Base-by-base conservation (phyloP, 1,139 yeast genomes). In the Scheffersomyces quercinus region DNA sequence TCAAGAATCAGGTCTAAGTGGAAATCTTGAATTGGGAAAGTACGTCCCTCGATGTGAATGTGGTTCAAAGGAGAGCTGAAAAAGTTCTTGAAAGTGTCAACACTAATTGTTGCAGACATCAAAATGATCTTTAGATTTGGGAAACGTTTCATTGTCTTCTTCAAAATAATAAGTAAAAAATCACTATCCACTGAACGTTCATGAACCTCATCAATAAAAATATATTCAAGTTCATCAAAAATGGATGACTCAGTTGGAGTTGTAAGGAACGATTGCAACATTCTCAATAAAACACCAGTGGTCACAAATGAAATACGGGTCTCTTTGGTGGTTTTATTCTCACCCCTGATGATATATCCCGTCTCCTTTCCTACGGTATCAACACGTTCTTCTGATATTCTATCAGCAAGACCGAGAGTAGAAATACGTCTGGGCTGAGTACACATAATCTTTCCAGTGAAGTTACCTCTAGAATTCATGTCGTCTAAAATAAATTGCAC, bases 341-440 rank as follows among this genome's bases (percentile, higher is more conserved):
- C 97, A 46, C 98, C 98, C 64, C 97, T 77, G 38, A 93, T 91
- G 9, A 88, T 77, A 57, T 90, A 93, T 0, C 99, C 99, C 4
- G 88, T 85, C 59, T 90, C 95, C 24, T 70, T 67, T 9, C 98
- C 98, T 37, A 89, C 77, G 9, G 56, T 63, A 10, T 74, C 78
- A 13, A 79, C 73, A 49, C 98, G 78, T 60, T 93, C 98, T 11
- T 84, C 89, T 2, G 97, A 82, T 8, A 93, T 90, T 60, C 98
- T 79, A 50, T 90, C 96, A 0, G 98, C 97, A 45, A 93, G 74
- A 2, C 98, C 97, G 60, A 93, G 86, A 0, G 98, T 90, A 0
- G 97, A 89, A 45, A 93, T 91, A 73, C 98, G 83, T 65, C 99
- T 77, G 2, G 99, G 99, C 62, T 93, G 98, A 0, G 98, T 90